A percentile compares a stretch with the other conserved stretches of the same genome.
phyloP scores from a whole-genome alignment of 768 basidiomycete species.

The Coprinellus aureogranulatus region DNA sequence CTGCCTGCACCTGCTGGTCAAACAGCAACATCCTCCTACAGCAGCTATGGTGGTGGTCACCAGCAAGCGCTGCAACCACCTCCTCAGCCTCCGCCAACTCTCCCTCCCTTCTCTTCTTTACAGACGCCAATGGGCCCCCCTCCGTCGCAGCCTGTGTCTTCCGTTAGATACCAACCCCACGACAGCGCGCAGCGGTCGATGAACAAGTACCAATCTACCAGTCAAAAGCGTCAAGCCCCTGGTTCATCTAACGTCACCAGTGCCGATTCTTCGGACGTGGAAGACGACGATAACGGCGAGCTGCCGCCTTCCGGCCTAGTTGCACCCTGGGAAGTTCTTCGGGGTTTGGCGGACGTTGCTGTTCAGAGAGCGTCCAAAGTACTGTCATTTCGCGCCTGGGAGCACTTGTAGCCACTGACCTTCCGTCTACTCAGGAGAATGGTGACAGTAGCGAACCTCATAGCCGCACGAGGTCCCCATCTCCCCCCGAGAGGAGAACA shows the following conservation, averaged over 20 bases:
- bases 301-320: conserved; percentile 78
- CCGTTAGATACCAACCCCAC: conserved; percentile 53
- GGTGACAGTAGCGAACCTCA: conserved; percentile 75
- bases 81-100: conserved; percentile 45
- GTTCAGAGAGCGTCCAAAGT: conserved; percentile 78
- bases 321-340: conserved; percentile 83
- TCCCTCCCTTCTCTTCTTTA: conserved; percentile 73
- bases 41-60: conserved; percentile 22
- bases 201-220: conserved; percentile 32
- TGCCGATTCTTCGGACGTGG: conserved; percentile 80
- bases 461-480: conserved; percentile 71
- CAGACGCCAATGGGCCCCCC: conserved; percentile 54
- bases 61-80: conserved; percentile 35
- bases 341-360: conserved; percentile 79
- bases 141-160: conserved; percentile 49
- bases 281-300: conserved; percentile 79
- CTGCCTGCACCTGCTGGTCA: conserved; percentile 24
- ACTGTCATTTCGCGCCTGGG: conserved; percentile 9
- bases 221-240: conserved; percentile 60
- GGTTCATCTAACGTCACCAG: conserved; percentile 68
- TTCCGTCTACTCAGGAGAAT: conserved; percentile 51
- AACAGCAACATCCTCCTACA: conserved; percentile 43
- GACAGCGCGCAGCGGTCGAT: conserved; percentile 26
- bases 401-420: conserved; percentile 3
- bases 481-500: conserved; percentile 65